phyloP scores from a whole-genome alignment of 1,284 basidiomycete genomes.

The Irpex sp. region DNA sequence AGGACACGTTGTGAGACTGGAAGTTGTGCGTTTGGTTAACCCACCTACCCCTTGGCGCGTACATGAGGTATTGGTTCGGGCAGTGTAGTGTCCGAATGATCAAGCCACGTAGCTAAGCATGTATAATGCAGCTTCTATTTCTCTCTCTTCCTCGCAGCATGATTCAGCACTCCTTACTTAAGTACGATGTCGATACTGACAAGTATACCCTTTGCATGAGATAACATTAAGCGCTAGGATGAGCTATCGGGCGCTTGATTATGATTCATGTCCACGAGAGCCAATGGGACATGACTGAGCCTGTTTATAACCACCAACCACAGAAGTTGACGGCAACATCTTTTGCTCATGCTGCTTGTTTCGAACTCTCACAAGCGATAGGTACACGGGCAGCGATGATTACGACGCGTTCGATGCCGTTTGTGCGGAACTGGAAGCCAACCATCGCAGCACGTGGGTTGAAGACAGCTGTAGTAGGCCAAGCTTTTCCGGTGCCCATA shows the following conservation, averaged over 20 bases:
- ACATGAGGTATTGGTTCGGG: not conserved
- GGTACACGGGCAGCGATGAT: not conserved
- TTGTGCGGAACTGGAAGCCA: not conserved
- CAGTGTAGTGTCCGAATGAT: not conserved
- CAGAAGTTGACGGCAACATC: not conserved
- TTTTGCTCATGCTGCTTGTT: not conserved
- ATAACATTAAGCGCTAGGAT: not conserved
- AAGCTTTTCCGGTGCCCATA: conserved; percentile 11
- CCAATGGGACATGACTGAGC: not conserved
- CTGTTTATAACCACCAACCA: not conserved
- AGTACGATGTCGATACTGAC: too few species aligned
- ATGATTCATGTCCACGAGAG: not conserved
- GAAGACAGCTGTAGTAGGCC: conserved; percentile 12
- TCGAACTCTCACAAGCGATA: not conserved
- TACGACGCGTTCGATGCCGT: not conserved
- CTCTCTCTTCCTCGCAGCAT: not conserved
- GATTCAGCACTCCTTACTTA: not conserved
- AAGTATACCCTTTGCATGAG: too few species aligned
- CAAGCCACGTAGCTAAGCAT: not conserved
- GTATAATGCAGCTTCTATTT: not conserved
- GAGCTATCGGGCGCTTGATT: not conserved
- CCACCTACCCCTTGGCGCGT: not conserved
- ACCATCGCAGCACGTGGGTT: not conserved
- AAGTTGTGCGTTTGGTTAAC: not conserved
- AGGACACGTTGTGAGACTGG: not conserved